Evolutionary conservation across 768 basidiomycete species (phyloP).

Genomic region (Pulveroboletus frians): DNA sequence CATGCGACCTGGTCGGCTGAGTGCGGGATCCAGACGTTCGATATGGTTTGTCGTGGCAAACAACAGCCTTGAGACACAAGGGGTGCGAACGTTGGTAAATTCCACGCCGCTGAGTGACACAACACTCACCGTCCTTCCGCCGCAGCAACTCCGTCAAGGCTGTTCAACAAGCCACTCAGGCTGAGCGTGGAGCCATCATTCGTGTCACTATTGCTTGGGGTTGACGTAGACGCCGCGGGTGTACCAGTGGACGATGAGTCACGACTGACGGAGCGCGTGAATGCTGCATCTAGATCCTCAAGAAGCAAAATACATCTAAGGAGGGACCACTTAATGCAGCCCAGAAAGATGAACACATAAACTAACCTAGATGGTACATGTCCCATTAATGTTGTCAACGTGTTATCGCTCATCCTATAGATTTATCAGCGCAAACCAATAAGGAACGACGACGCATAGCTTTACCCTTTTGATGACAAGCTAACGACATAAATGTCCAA

Average conservation of each 20-base stretch:
- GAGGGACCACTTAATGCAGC: conserved; percentile 5
- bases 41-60: conserved; percentile 95
- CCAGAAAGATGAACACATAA: conserved; percentile 6
- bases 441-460: conserved; percentile 4
- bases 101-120: conserved; percentile 2
- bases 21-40: conserved; percentile 84
- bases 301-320: conserved; percentile 84
- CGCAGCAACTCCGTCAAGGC: conserved; percentile 80
- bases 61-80: conserved; percentile 48
- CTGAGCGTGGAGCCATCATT: conserved; percentile 79
- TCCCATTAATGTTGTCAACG: conserved; percentile 80
- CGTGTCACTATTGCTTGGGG: conserved; percentile 41
- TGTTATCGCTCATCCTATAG: conserved; percentile 84
- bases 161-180: conserved; percentile 81
- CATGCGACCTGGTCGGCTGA: conserved; percentile 86
- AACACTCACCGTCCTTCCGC: conserved; percentile 74
- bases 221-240: conserved; percentile 46
- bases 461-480: conserved; percentile 80
- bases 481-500: conserved; percentile 91
- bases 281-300: conserved; percentile 91
- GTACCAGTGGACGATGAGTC: conserved; percentile 73
- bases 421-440: conserved; percentile 7
- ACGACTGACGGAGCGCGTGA: conserved; percentile 82
- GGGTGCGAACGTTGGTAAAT: conserved; percentile 18
- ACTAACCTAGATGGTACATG: conserved; percentile 76